Evolutionary conservation across 1,284 basidiomycete genomes (phyloP).

Genomic region (Trametes versicolor): DNA sequence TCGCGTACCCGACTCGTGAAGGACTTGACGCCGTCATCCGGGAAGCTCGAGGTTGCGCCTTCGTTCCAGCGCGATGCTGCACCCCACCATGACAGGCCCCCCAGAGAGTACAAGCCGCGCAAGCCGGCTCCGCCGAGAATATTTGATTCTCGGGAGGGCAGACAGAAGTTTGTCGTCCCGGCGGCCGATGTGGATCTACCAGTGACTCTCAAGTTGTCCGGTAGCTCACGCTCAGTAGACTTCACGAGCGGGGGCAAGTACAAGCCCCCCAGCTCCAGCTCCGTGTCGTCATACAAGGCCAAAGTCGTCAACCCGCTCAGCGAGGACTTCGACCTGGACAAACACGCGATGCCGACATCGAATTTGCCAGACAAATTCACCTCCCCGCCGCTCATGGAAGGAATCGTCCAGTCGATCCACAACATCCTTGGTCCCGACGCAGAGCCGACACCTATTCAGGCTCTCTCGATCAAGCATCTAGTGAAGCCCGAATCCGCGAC

Average conservation of each 20-base stretch:
- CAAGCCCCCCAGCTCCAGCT: not conserved
- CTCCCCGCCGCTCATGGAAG: constrained; percentile 74
- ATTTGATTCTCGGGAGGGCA: not conserved
- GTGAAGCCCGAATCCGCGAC: constrained; percentile 43
- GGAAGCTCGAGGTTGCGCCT: constrained; percentile 45
- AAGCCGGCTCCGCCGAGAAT: not conserved
- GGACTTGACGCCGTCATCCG: constrained; percentile 45
- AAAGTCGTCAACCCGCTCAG: constrained; percentile 45
- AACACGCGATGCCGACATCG: constrained; percentile 36
- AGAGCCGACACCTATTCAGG: constrained; percentile 79
- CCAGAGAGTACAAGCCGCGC: not conserved
- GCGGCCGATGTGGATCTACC: constrained; percentile 11
- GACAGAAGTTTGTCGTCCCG: not conserved
- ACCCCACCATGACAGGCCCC: constrained; percentile 21
- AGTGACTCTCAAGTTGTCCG: constrained; percentile 6
- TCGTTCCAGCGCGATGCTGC: constrained; percentile 19
- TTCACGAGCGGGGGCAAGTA: not conserved
- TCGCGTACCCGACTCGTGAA: constrained; percentile 50
- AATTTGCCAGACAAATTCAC: constrained; percentile 54
- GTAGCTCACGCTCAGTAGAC: not conserved
- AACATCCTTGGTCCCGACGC: constrained; percentile 64
- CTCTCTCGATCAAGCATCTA: constrained; percentile 71
- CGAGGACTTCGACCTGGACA: constrained; percentile 52
- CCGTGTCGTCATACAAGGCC: constrained; percentile 16
- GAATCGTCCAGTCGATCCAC: constrained; percentile 63